These are phyloP conservation scores for Pleomassaria siparia DNA, from an alignment of 2,329 filamentous ascomycete genomes.

Conservation along the genomic window DNA sequence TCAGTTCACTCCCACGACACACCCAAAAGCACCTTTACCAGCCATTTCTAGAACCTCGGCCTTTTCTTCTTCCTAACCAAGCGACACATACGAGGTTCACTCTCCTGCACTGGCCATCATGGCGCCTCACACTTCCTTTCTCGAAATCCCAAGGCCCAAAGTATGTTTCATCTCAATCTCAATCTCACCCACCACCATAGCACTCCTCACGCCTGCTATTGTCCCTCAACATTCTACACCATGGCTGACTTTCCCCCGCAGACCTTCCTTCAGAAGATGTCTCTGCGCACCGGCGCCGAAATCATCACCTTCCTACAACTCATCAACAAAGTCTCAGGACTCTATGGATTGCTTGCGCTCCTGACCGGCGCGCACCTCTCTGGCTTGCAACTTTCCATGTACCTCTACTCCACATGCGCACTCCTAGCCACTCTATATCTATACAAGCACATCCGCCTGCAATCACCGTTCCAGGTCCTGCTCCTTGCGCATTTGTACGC, in stretches of 20 bases:
- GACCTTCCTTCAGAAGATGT: conserved; percentile 84
- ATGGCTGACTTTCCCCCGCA: conserved; percentile 41
- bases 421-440: conserved; percentile 70
- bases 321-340: conserved; percentile 88
- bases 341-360: conserved; percentile 87
- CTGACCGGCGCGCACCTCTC: conserved; percentile 85
- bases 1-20: conserved; percentile 7
- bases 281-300: conserved; percentile 81
- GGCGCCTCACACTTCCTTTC: conserved; percentile 29
- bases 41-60: not conserved
- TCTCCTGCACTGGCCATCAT: conserved; percentile 21
- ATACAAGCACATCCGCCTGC: conserved; percentile 76
- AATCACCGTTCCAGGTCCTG: conserved; percentile 76
- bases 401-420: conserved; percentile 78
- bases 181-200: conserved; percentile 7
- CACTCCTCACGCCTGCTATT: not conserved
- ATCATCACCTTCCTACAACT: conserved; percentile 80
- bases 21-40: not conserved
- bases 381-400: conserved; percentile 82
- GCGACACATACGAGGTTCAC: not conserved
- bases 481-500: conserved; percentile 83
- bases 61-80: not conserved
- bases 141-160: conserved; percentile 43
- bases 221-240: not conserved
- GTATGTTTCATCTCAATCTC: conserved; percentile 26